A percentile compares a stretch with the other conserved stretches of the same genome.
phyloP scores from a whole-genome alignment of 1,284 basidiomycete species.

The Heterobasidion parviporum region DNA sequence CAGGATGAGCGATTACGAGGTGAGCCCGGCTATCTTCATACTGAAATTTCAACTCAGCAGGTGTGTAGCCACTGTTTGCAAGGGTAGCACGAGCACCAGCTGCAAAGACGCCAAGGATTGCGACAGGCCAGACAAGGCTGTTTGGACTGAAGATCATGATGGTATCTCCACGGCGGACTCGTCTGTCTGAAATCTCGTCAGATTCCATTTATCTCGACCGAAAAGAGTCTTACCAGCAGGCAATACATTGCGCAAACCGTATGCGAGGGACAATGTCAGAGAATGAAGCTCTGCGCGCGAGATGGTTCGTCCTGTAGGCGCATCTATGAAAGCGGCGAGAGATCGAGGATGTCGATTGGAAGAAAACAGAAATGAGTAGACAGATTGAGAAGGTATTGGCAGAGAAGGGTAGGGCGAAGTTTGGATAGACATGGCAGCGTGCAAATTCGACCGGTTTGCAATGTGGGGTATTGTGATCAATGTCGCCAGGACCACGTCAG shows the following conservation, averaged over 20 bases:
- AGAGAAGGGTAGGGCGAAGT: conserved; percentile 5
- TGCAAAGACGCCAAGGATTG: conserved; percentile 27
- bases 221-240: conserved; percentile 6
- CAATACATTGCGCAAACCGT: conserved; percentile 32
- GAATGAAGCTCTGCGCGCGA: conserved; percentile 47
- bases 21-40: conserved; percentile 31
- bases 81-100: conserved; percentile 25
- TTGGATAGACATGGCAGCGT: conserved; percentile 3
- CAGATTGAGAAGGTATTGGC: conserved; percentile 5
- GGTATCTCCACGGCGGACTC: conserved; percentile 28
- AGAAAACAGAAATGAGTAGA: conserved; percentile 17
- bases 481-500: too few species aligned
- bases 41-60: conserved; percentile 22
- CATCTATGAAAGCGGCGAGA: conserved; percentile 58
- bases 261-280: conserved; percentile 47
- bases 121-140: conserved; percentile 34
- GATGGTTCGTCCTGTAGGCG: conserved; percentile 44
- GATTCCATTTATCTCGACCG: neutral
- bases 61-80: conserved; percentile 28
- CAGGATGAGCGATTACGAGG: conserved; percentile 33
- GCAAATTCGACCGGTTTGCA: too few species aligned
- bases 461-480: too few species aligned
- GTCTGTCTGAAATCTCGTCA: conserved; percentile 1
- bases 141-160: conserved; percentile 33
- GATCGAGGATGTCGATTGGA: conserved; percentile 8